These are phyloP conservation scores for Annona squamosa DNA, from an alignment of 164 flowering plant species.

Conservation along the genomic window DNA sequence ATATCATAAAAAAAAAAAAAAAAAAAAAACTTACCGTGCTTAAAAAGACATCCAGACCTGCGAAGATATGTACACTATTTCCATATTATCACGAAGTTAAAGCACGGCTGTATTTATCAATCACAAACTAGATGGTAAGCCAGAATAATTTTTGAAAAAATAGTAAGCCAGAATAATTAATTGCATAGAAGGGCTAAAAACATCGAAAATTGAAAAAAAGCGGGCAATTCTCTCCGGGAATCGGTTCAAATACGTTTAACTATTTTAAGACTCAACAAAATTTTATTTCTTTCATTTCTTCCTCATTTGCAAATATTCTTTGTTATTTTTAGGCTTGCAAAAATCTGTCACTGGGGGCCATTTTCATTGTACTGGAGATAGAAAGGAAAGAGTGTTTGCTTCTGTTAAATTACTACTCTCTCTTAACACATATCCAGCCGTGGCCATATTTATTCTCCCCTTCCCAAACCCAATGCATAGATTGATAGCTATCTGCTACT, in stretches of 20 bases:
- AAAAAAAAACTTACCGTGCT: no score
- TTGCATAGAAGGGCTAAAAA: no score
- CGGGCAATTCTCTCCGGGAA: background rate
- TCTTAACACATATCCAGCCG: conserved; percentile 18
- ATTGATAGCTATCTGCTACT: conserved; percentile 8
- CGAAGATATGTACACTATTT: no score
- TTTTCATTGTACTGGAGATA: conserved; percentile 1
- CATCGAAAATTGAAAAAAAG: background rate
- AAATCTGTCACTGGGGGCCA: conserved; percentile 5
- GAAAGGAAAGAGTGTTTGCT: conserved; percentile 25
- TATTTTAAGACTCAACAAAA: background rate
- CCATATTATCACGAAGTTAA: no score
- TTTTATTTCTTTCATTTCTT: background rate
- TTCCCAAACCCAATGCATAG: conserved; percentile 19
- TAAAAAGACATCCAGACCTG: no score
- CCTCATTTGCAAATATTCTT: background rate
- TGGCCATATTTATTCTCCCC: conserved; percentile 19
- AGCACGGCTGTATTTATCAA: no score
- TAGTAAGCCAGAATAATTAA: no score
- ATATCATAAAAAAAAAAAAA: no score
- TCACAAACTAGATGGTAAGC: no score
- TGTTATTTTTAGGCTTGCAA: background rate
- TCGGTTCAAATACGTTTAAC: background rate
- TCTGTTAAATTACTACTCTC: conserved; percentile 28
- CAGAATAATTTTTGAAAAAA: no score